Base-by-base conservation (phyloP, 2,329 filamentous ascomycete species). In the Aspergillus novofumigatus region DNA sequence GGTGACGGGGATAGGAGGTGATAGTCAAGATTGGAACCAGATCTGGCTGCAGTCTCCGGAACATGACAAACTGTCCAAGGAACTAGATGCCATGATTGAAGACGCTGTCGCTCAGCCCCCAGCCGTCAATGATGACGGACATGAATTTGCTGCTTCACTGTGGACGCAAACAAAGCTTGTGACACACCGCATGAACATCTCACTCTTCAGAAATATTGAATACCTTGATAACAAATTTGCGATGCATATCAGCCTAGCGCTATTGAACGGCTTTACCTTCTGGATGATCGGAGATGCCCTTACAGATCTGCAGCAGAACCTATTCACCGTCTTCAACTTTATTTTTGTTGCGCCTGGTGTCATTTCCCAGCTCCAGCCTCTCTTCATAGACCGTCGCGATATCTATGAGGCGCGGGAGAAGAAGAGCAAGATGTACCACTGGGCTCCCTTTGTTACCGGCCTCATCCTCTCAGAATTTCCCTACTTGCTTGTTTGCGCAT, bases 401-500 rank as follows among this genome's bases (percentile, higher is more conserved):
- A 77, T 92, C 7, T 92, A 87, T 81, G 82, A 88, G 8, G 60
- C 68, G 0, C 81, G 89, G 25, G 89, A 92, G 68, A 81, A 86
- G 9, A 88, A 88, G 3, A 86, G 84, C 0, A 81, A 87, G 26
- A 90, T 90, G 62, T 92, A 92, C 71, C 84, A 85, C 26, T 91
- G 88, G 85, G 74, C 85, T 17, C 86, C 88, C 0, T 91, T 91
- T 67, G 83, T 81, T 56, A 87, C 86, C 0, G 87, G 86, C 0
- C 83, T 88, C 57, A 79, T 91, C 3, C 75, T 91, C 1, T 83
- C 82, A 3, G 89, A 92, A 67, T 83, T 92, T n/a, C 88, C 89
- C 0, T 83, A 83, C 49, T 83, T 87, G 0, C 80, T 89, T 60
- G 67, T 90, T 25, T 81, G 81, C 3, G 82, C 80, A 0, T 77